Conservation (phyloP, 2,329 filamentous ascomycete species). For the Monosporascus cannonballus region DNA sequence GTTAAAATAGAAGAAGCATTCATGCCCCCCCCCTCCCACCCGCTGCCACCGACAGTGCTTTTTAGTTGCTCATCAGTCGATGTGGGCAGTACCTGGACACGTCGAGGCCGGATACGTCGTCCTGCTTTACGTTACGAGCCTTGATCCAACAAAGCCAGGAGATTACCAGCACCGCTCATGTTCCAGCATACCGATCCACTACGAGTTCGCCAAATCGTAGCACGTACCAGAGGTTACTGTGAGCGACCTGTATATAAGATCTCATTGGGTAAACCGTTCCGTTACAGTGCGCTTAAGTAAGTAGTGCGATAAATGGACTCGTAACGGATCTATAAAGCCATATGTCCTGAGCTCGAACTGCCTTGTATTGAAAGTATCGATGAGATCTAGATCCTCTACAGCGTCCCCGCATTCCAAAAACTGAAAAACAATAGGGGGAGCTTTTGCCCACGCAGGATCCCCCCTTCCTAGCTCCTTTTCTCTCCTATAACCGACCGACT, state of each 20-base stretch:
- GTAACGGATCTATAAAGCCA: too few relatives aligned
- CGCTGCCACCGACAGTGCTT: too few relatives aligned
- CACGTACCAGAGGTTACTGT: too few relatives aligned
- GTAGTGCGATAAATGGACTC: too few relatives aligned
- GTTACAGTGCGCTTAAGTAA: too few relatives aligned
- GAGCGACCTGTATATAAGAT: too few relatives aligned
- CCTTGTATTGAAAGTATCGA: neutral
- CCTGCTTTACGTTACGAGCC: too few relatives aligned
- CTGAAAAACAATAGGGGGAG: neutral
- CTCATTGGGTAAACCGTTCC: too few relatives aligned
- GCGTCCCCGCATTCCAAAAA: neutral
- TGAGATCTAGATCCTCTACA: neutral
- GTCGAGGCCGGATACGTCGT: neutral
- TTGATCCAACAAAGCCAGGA: neutral
- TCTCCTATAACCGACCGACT: neutral
- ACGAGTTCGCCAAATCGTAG: too few relatives aligned
- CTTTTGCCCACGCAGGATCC: neutral
- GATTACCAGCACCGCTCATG: neutral
- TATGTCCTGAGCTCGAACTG: neutral
- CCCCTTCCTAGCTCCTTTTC: conserved; percentile 1
- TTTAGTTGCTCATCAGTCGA: too few relatives aligned
- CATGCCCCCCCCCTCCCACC: too few relatives aligned
- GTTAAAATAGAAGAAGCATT: neutral
- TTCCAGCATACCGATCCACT: too few relatives aligned
- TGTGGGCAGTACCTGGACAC: neutral